Percentiles rank a stretch among this genome's conserved stretches.
phyloP scores from a whole-genome alignment of 2,329 filamentous ascomycete species.

The Monosporascus cannonballus region DNA sequence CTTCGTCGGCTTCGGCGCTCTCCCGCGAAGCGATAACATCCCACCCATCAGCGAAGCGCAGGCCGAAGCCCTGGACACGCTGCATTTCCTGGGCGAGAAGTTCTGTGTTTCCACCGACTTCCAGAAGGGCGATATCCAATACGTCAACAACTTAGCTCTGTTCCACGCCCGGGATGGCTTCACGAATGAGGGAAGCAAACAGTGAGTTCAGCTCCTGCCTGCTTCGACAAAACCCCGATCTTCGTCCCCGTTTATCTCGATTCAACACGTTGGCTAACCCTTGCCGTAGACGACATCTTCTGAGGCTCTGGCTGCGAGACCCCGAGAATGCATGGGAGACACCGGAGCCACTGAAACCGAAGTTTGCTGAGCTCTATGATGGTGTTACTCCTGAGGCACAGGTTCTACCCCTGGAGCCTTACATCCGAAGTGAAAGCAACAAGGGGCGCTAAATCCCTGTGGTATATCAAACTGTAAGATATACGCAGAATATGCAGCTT shows the following conservation, averaged over 20 bases:
- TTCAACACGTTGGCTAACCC: no score
- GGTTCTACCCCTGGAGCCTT: constrained; percentile 52
- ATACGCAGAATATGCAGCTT: neutral
- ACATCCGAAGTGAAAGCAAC: constrained; percentile 33
- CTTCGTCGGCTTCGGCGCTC: constrained; percentile 51
- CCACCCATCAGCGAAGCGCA: constrained; percentile 51
- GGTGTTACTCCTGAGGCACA: constrained; percentile 44
- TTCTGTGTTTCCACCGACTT: constrained; percentile 39
- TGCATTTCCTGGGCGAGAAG: constrained; percentile 44
- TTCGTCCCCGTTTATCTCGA: no score
- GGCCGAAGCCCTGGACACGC: constrained; percentile 44
- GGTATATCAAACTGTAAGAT: neutral
- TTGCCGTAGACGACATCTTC: constrained; percentile 36
- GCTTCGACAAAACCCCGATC: no score
- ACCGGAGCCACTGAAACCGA: constrained; percentile 34
- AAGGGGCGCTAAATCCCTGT: constrained; percentile 15
- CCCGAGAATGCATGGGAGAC: constrained; percentile 43
- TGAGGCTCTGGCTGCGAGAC: constrained; percentile 45
- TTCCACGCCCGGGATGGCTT: constrained; percentile 49
- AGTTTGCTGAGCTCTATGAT: constrained; percentile 49
- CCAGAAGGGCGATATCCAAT: constrained; percentile 47
- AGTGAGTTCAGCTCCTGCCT: constrained; percentile 27
- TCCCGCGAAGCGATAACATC: constrained; percentile 47
- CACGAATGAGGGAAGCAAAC: constrained; percentile 34
- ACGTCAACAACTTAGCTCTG: constrained; percentile 48